These are phyloP conservation scores for Salvia miltiorrhiza DNA, from an alignment of 257 asterid genomes.

Conservation along the genomic window DNA sequence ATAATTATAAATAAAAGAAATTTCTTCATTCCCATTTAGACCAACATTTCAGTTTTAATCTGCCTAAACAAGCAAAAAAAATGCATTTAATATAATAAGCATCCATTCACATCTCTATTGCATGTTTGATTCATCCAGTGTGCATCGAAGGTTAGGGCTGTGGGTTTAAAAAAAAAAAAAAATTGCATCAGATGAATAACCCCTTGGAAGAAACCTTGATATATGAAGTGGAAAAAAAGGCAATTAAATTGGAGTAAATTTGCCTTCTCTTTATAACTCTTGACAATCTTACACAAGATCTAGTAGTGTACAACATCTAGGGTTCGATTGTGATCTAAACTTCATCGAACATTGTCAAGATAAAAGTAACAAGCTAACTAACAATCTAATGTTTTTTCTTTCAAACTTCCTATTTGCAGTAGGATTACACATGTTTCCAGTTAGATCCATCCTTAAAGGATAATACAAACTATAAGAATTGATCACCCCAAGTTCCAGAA, in stretches of 20 bases:
- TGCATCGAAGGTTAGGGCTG: too few relatives aligned
- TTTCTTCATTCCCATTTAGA: not conserved
- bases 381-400: not conserved
- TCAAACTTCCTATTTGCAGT: conserved; percentile 1
- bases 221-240: not conserved
- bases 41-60: not conserved
- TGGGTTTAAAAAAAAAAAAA: too few relatives aligned
- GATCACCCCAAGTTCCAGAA: not conserved
- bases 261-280: not conserved
- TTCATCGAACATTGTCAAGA: not conserved
- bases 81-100: not conserved
- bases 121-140: too few relatives aligned
- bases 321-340: conserved; percentile 1
- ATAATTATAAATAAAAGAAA: not conserved
- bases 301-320: not conserved
- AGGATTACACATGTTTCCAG: not conserved
- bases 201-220: conserved; percentile 12
- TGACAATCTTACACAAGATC: not conserved
- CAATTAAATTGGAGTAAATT: not conserved
- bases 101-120: too few relatives aligned
- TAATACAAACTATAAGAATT: not conserved
- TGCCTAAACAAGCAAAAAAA: not conserved
- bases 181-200: conserved; percentile 13
- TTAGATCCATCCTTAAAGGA: not conserved
- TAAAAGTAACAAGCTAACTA: not conserved